Percentiles rank a stretch among this genome's conserved stretches.
These are phyloP conservation scores for Blastobotrys attinorum DNA, from an alignment of 805 yeast genomes.

Conservation along the genomic window DNA sequence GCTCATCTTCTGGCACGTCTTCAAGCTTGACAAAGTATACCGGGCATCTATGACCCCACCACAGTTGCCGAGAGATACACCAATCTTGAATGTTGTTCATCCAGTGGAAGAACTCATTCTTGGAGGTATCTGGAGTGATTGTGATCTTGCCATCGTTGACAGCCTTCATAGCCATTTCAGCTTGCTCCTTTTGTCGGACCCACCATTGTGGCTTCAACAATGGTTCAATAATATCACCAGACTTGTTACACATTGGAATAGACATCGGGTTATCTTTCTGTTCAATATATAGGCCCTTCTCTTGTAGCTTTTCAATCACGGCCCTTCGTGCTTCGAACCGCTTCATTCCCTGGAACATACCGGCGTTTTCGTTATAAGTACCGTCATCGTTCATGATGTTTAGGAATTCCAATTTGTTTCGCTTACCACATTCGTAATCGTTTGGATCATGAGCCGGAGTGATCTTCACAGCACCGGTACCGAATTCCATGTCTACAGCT, in stretches of 20 bases:
- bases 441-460: constrained; percentile 98
- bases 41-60: constrained; percentile 99
- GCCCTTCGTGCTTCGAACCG: constrained; percentile 87
- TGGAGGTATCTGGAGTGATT: constrained; percentile 82
- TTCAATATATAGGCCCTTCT: constrained; percentile 65
- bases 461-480: constrained; percentile 99
- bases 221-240: constrained; percentile 96
- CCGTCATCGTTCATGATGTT: constrained; percentile 93
- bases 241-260: constrained; percentile 88
- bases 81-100: constrained; percentile 94
- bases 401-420: constrained; percentile 80
- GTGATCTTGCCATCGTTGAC: constrained; percentile 74
- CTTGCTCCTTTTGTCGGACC: constrained; percentile 89
- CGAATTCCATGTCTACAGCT: constrained; percentile 98
- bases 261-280: constrained; percentile 95
- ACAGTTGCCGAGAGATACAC: constrained; percentile 92
- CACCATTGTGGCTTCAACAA: constrained; percentile 98
- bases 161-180: constrained; percentile 75
- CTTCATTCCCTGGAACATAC: constrained; percentile 85
- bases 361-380: constrained; percentile 81
- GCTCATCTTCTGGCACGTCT: constrained; percentile 47
- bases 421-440: constrained; percentile 95
- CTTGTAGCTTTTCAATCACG: constrained; percentile 75
- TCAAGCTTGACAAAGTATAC: constrained; percentile 81
- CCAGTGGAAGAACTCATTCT: constrained; percentile 93